Evolutionary conservation across 2,329 filamentous ascomycete genomes (phyloP), one percentile per base, ranked within the genome.

Genomic region (Alternaria novae-zelandiae): DNA sequence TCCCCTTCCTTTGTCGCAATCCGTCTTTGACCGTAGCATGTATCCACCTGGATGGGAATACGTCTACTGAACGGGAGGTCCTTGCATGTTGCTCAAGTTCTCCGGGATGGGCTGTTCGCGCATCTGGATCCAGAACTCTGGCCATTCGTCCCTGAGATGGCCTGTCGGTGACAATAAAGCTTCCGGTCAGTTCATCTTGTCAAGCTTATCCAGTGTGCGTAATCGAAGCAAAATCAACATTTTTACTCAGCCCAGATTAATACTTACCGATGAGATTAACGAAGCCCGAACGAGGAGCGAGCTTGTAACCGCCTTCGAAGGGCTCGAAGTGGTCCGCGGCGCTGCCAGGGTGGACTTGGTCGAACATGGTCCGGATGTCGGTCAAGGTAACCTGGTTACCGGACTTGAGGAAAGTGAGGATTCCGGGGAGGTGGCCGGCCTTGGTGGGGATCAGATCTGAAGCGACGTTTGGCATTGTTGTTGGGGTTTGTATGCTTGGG

Each of bases 221-320:
- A n/a, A n/a, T n/a, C n/a, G n/a, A 41, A 10, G 32, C 15, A 5
- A 3, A 17, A 41, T 8, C 15, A 41, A 6, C 3, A n/a, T 41
- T 5, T 0, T 10, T 6, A 1, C 10, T 5, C 15, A 41, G 5
- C 4, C 9, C 32, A 41, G 32, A 10, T 0, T 2, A 0, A 41
- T 17, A 41, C 36, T 41, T 41, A 41, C 36, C 36, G 36, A 41
- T 41, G 9, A 41, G 36, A 41, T 41, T 41, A n/a, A 41, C 36
- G 36, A 41, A 41, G n/a, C 36, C 36, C 8, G 36, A 41, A 17
- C 36, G 36, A 41, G 36, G 36, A 3, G 36, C 17, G n/a, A 41
- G 36, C 36, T 17, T 41, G 36, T 41, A 17, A 17, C 36, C 36
- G n/a, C 36, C 36, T 41, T 3, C n/a, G n/a, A 0, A 17, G 15